Evolutionary conservation across 257 asterid species (phyloP).

Genomic region (Apocynum venetum): DNA sequence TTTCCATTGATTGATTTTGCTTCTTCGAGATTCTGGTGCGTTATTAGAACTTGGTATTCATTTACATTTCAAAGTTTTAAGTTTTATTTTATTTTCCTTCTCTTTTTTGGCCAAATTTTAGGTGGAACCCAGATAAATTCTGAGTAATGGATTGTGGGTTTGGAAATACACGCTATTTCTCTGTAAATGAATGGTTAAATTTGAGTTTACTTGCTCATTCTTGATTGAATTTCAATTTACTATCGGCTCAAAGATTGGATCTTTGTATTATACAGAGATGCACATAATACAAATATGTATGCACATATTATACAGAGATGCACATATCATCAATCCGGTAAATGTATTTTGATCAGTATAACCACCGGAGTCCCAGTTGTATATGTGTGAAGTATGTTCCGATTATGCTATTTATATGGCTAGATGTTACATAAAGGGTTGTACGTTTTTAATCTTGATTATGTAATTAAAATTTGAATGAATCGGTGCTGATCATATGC

Average conservation of each 20-base stretch:
- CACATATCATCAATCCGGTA: neutral
- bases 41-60: neutral
- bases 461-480: neutral
- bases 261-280: neutral
- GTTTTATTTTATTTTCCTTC: too few relatives aligned
- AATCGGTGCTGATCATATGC: neutral
- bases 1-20: neutral
- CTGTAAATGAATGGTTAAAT: neutral
- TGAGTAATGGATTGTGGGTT: neutral
- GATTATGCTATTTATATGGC: neutral
- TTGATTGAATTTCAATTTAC: conserved; percentile 3
- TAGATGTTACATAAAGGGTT: neutral
- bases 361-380: neutral
- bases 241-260: neutral
- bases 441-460: neutral
- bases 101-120: neutral
- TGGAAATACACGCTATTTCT: conserved; percentile 1
- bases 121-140: conserved; percentile 12
- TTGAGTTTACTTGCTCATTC: neutral
- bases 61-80: neutral
- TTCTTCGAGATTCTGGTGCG: neutral
- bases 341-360: neutral
- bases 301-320: neutral
- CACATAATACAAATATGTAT: too few relatives aligned
- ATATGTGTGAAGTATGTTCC: neutral